phyloP scores from a whole-genome alignment of 1,139 yeast species.

The Blastobotrys capitulatus region DNA sequence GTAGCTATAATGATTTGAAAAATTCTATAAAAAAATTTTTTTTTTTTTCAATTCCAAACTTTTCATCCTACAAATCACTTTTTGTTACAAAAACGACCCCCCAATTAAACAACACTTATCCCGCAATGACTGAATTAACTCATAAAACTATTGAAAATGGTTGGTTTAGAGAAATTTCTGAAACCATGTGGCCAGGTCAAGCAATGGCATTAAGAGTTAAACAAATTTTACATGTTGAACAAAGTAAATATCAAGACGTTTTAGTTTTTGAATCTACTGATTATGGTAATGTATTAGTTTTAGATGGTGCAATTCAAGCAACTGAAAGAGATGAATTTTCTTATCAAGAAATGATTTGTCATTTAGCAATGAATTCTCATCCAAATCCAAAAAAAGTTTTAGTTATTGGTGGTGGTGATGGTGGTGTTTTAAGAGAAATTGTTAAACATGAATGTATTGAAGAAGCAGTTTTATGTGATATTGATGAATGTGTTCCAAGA shows the following conservation, averaged over 20 bases:
- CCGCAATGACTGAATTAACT: constrained; percentile 27
- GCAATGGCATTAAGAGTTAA: constrained; percentile 83
- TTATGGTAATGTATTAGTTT: constrained; percentile 79
- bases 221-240: constrained; percentile 64
- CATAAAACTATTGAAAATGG: constrained; percentile 48
- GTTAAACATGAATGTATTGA: constrained; percentile 70
- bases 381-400: constrained; percentile 66
- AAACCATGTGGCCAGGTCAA: constrained; percentile 94
- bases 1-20: no score
- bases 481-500: constrained; percentile 79
- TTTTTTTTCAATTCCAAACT: no score
- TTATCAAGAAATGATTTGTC: constrained; percentile 81
- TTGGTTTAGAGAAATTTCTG: constrained; percentile 88
- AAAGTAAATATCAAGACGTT: constrained; percentile 79
- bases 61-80: no score
- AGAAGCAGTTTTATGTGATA: constrained; percentile 76
- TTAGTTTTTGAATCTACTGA: constrained; percentile 67
- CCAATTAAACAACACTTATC: no score
- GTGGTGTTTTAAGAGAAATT: constrained; percentile 84
- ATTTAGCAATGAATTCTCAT: constrained; percentile 72
- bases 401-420: constrained; percentile 93
- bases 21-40: no score
- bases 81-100: no score
- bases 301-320: constrained; percentile 83
- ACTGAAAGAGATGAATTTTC: constrained; percentile 89